Evolutionary conservation across 176 grass and related monocot genomes (phyloP), one percentile per base, ranked within the genome.

Genomic region (Neostapfia colusana): DNA sequence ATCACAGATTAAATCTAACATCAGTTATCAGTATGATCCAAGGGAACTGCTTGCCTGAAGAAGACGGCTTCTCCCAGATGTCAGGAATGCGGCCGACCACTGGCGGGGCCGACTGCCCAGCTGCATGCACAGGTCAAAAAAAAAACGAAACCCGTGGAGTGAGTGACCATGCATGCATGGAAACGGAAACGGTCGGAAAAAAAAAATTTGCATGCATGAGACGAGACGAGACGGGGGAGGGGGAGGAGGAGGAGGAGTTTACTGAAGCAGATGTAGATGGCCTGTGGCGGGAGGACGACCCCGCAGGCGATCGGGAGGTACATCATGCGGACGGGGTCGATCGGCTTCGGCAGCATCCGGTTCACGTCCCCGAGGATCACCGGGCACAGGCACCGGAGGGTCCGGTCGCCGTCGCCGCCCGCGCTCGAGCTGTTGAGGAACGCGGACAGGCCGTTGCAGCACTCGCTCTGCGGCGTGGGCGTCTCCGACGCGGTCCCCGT

Each of bases 181-280:
- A 31, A 31, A 31, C 3, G 1, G n/a, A n/a, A 31, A 31, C 31
- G 31, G 31, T 3, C 31, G 31, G n/a, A n/a, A n/a, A n/a, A n/a
- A n/a, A n/a, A n/a, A n/a, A n/a, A n/a, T n/a, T n/a, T n/a, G n/a
- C n/a, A n/a, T n/a, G n/a, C n/a, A n/a, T n/a, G n/a, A n/a, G n/a
- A n/a, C n/a, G n/a, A n/a, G n/a, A n/a, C n/a, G n/a, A n/a, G n/a
- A n/a, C n/a, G n/a, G n/a, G n/a, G n/a, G n/a, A n/a, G n/a, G n/a
- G n/a, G 4, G 2, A 10, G 13, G 42, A 44, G 3, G 11, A 12
- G 0, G 0, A 17, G 3, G 1, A 57, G 31, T 3, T 82, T 10
- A 87, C 85, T 79, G 67, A 88, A 79, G 75, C 80, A 83, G 51
- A 88, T 74, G 80, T 74, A 87, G 68, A 87, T 68, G 62, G 78